Evolutionary conservation across 345 rosid species (phyloP).

Genomic region (Noccaea bulbosa): DNA sequence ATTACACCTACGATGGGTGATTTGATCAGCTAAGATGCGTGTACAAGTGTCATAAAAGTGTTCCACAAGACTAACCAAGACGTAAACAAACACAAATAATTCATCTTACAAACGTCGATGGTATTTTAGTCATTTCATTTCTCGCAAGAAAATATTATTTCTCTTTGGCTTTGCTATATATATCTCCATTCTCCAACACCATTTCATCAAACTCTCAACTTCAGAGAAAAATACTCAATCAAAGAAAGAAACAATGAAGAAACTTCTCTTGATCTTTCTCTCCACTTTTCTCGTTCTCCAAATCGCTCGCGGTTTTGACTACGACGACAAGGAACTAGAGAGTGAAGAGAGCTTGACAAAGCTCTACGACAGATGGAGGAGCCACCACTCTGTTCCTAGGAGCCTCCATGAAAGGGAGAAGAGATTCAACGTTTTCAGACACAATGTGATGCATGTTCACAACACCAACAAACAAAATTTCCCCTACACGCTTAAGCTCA

Average conservation of each 20-base stretch:
- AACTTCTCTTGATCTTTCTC: slow-evolving; percentile 43
- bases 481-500: slow-evolving; percentile 76
- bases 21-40: slow-evolving; percentile 35
- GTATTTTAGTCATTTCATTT: slow-evolving; percentile 21
- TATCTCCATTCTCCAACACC: slow-evolving; percentile 18
- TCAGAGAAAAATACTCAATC: slow-evolving; percentile 7
- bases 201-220: slow-evolving; percentile 23
- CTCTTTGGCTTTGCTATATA: slow-evolving; percentile 23
- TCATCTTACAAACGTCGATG: slow-evolving; percentile 12
- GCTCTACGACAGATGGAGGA: slow-evolving; percentile 83
- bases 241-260: slow-evolving; percentile 39
- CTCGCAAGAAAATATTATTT: neutral
- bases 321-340: slow-evolving; percentile 64
- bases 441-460: slow-evolving; percentile 75
- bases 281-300: slow-evolving; percentile 50
- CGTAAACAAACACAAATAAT: slow-evolving; percentile 8
- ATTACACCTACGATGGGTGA: slow-evolving; percentile 13
- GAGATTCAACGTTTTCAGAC: slow-evolving; percentile 75
- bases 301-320: slow-evolving; percentile 56
- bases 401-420: slow-evolving; percentile 65
- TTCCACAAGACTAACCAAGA: slow-evolving; percentile 41
- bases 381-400: slow-evolving; percentile 77
- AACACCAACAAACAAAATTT: slow-evolving; percentile 64
- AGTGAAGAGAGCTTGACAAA: slow-evolving; percentile 69
- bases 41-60: slow-evolving; percentile 28